phyloP scores from a whole-genome alignment of 768 basidiomycete genomes.

The Calocybe indica region DNA sequence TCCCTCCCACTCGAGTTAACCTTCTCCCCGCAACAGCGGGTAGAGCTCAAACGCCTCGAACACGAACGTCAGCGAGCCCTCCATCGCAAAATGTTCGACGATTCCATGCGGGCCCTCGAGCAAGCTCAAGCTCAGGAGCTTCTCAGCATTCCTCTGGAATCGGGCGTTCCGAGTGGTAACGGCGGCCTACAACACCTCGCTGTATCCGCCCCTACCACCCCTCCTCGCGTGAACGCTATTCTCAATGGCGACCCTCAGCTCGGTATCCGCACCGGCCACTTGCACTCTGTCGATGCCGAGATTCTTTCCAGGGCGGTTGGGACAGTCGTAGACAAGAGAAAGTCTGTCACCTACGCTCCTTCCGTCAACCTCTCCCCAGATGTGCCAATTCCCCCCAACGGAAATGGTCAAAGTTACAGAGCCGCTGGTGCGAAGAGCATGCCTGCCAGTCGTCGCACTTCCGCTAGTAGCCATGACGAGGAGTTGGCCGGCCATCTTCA shows the following conservation, averaged over 20 bases:
- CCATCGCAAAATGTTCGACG: constrained; percentile 90
- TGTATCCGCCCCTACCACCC: constrained; percentile 85
- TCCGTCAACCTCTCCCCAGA: constrained; percentile 74
- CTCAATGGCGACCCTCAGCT: constrained; percentile 54
- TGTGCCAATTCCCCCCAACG: constrained; percentile 34
- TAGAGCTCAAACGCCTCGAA: constrained; percentile 86
- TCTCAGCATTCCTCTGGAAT: constrained; percentile 65
- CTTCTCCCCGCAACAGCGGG: constrained; percentile 49
- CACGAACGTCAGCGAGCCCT: constrained; percentile 85
- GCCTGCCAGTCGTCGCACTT: constrained; percentile 87
- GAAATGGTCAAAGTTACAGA: constrained; percentile 56
- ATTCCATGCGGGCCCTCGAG: constrained; percentile 93
- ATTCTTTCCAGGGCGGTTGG: constrained; percentile 65
- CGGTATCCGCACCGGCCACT: constrained; percentile 33
- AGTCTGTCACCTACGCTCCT: constrained; percentile 82
- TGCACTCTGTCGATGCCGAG: constrained; percentile 54
- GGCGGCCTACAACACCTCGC: constrained; percentile 68
- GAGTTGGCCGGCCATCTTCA: constrained; percentile 74
- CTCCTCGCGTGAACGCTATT: constrained; percentile 70
- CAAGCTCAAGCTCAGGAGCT: constrained; percentile 86
- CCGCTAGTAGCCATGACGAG: constrained; percentile 82
- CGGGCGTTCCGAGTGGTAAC: constrained; percentile 34
- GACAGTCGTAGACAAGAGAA: constrained; percentile 69
- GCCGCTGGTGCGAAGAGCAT: constrained; percentile 82
- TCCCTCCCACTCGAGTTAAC: constrained; percentile 2